phyloP scores from a whole-genome alignment of 139 green algal genomes.

The Chlamydomonas urium region DNA sequence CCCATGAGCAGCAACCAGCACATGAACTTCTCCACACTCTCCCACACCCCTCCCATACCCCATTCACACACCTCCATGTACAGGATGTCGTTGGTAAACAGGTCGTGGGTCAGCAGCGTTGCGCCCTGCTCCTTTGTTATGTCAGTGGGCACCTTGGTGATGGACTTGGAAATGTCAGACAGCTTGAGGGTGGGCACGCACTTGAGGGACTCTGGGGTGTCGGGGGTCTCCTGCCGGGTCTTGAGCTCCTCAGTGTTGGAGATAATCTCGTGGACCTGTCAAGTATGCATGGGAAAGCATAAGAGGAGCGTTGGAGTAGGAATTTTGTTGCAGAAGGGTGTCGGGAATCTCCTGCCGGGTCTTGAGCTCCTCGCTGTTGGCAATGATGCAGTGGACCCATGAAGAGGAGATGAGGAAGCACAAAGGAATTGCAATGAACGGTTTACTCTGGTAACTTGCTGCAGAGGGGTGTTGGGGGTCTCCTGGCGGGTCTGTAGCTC shows the following conservation, averaged over 20 bases:
- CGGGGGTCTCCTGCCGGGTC: slow-evolving; percentile 90
- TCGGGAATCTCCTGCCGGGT: slow-evolving; percentile 93
- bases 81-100: slow-evolving; percentile 98
- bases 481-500: slow-evolving; percentile 91
- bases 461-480: slow-evolving; percentile 88
- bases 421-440: too few species aligned
- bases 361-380: slow-evolving; percentile 79
- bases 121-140: slow-evolving; percentile 42
- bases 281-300: too few species aligned
- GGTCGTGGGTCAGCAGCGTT: slow-evolving; percentile 87
- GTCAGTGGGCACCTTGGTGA: slow-evolving; percentile 74
- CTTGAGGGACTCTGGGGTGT: slow-evolving; percentile 79
- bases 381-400: slow-evolving; percentile 48
- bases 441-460: too few species aligned
- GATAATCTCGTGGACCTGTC: slow-evolving; percentile 36
- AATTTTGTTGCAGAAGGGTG: too few species aligned
- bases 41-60: too few species aligned
- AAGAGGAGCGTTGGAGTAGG: too few species aligned
- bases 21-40: too few species aligned
- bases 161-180: slow-evolving; percentile 85
- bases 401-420: too few species aligned
- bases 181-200: slow-evolving; percentile 86
- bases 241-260: slow-evolving; percentile 77
- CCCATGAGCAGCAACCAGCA: background rate
- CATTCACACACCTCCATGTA: slow-evolving; percentile 95